Percentiles rank a stretch among this genome's conserved stretches.
Evolutionary conservation across 1,284 basidiomycete genomes (phyloP).

Genomic region (Anthracocystis panici-leucophaei): DNA sequence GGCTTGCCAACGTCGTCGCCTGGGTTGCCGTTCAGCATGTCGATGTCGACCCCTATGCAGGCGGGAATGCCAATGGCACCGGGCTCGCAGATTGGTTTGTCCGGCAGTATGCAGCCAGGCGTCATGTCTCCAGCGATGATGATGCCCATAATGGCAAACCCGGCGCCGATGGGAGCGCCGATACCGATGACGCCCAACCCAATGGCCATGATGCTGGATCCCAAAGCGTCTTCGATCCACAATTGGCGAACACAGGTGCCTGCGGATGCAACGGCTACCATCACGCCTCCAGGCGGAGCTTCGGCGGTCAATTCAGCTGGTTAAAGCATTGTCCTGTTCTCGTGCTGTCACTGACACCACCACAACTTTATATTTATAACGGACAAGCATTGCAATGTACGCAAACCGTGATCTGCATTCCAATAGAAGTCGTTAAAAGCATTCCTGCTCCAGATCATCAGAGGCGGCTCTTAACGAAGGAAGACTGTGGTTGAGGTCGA

Average conservation of each 20-base stretch:
- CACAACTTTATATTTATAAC: neutral
- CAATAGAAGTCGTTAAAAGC: neutral
- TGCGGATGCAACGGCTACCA: slow-evolving; percentile 35
- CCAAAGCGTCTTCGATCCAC: slow-evolving; percentile 51
- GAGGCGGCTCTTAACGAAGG: no score
- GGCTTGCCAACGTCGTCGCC: slow-evolving; percentile 34
- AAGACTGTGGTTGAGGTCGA: neutral
- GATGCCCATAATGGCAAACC: slow-evolving; percentile 32
- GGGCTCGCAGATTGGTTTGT: slow-evolving; percentile 31
- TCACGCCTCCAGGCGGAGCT: slow-evolving; percentile 33
- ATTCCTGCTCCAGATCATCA: neutral
- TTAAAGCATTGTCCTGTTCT: neutral
- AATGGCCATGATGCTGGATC: slow-evolving; percentile 50
- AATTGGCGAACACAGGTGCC: slow-evolving; percentile 56
- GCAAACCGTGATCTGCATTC: neutral
- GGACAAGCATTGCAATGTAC: neutral
- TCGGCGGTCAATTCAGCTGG: slow-evolving; percentile 38
- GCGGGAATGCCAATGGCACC: slow-evolving; percentile 27
- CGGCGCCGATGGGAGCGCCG: slow-evolving; percentile 20
- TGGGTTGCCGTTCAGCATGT: slow-evolving; percentile 34
- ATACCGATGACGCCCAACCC: slow-evolving; percentile 27
- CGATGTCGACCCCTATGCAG: slow-evolving; percentile 26
- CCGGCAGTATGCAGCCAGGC: slow-evolving; percentile 6
- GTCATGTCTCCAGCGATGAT: slow-evolving; percentile 34
- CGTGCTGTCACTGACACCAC: neutral